Evolutionary conservation across 1,284 basidiomycete genomes (phyloP), one percentile per base, ranked within the genome.

Genomic region (Ustilago hordei): DNA sequence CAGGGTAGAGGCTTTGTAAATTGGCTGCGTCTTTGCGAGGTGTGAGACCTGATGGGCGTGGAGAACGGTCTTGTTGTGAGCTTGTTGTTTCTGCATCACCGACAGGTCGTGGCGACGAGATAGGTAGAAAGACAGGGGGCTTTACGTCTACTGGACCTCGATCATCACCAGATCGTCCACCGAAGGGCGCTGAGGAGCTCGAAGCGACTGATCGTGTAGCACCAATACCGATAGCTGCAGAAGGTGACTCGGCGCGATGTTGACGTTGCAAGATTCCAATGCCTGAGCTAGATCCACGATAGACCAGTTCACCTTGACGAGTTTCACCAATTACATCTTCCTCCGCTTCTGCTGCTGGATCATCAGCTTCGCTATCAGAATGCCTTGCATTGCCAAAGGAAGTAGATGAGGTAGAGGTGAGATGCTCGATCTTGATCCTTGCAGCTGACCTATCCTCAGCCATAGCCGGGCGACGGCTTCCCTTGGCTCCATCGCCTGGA

Each of bases 211-310:
- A 70, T 28, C 66, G 59, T 39, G 48, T 60, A 12, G 56, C 55
- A 8, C 55, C 43, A 5, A 48, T 19, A 1, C 53, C 69, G 2
- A 64, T 41, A 6, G 41, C 63, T 9, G 47, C 59, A 1, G 66
- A 61, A 1, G 75, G 75, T 8, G 75, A 72, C 17, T 73, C 68
- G 31, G 70, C 64, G 41, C 74, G 66, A 53, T 74, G 69, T 38
- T 74, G 75, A 31, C 77, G 66, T 43, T 80, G 80, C 38, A 83
- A 57, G 23, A 82, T 77, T 15, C 79, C 77, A 36, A 82, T 83
- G 8, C 81, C 82, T 8, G 78, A 80, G 53, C 78, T 80, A 2
- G 79, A 79, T 3, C 81, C 81, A n/a, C 80, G 76, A 47, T 82
- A 80, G n/a, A 75, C 71, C 6, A 80, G 67, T 43, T 81, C 77